Percentiles rank a stretch among this genome's conserved stretches.
phyloP scores from a whole-genome alignment of 2,329 filamentous ascomycete species.

The Hymenoscyphus fraxineus region DNA sequence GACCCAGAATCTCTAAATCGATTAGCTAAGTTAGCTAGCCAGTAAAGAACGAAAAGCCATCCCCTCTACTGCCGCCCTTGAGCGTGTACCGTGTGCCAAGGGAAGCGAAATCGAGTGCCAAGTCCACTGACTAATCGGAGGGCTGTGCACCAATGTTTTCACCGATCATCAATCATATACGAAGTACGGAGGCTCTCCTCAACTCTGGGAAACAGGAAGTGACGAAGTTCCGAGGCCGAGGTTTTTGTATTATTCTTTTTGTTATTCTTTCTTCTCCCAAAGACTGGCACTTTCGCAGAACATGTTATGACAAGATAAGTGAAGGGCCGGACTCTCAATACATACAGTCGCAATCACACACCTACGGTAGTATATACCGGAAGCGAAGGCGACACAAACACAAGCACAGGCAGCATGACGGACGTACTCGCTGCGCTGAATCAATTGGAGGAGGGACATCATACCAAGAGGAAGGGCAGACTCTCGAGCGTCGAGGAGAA shows the following conservation, averaged over 20 bases:
- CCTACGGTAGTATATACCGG: neutral
- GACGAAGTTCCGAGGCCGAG: neutral
- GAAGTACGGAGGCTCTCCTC: too few species aligned
- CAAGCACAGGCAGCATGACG: neutral
- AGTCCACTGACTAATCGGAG: neutral
- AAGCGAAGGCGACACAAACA: neutral
- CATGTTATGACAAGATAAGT: conserved; percentile 2
- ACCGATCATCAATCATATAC: neutral
- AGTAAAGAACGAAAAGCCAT: too few species aligned
- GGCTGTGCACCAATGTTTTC: neutral
- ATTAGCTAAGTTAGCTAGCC: too few species aligned
- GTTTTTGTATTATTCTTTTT: neutral
- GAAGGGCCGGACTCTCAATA: conserved; percentile 1
- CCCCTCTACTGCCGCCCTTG: too few species aligned
- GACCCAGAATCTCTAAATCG: too few species aligned
- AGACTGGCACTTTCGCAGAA: neutral
- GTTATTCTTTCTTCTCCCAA: neutral
- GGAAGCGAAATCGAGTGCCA: neutral
- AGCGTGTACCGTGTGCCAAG: neutral
- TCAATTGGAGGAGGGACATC: conserved; percentile 6
- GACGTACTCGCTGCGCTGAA: conserved; percentile 7
- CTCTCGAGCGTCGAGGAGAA: conserved; percentile 2
- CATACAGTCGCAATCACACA: neutral
- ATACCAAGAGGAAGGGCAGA: conserved; percentile 2
- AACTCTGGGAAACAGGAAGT: too few species aligned